A percentile compares a stretch with the other conserved stretches of the same genome.
Conservation (phyloP, 2,329 filamentous ascomycete genomes). For the Cercospora sp. region DNA sequence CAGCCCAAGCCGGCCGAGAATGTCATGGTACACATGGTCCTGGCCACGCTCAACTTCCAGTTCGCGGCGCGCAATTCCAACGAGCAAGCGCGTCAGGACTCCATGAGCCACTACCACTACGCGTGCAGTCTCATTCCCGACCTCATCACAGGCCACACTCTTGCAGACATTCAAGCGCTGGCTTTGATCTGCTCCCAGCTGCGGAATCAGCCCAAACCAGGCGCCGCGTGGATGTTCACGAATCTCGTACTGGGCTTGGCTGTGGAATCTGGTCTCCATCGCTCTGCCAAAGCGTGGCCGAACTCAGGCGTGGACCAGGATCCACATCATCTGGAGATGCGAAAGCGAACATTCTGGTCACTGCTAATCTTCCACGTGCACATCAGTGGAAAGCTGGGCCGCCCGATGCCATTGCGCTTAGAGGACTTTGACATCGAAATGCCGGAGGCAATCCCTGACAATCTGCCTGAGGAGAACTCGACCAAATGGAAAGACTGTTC, state of each 20-base stretch:
- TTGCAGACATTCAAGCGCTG: slow-evolving; percentile 71
- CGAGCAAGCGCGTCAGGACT: slow-evolving; percentile 60
- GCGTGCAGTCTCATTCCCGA: slow-evolving; percentile 68
- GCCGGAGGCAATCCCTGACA: slow-evolving; percentile 70
- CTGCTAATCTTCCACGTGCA: slow-evolving; percentile 66
- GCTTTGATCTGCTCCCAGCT: slow-evolving; percentile 70
- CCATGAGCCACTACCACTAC: slow-evolving; percentile 78
- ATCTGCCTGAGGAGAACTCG: slow-evolving; percentile 61
- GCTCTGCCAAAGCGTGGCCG: slow-evolving; percentile 63
- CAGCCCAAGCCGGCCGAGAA: slow-evolving; percentile 63
- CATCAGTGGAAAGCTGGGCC: slow-evolving; percentile 73
- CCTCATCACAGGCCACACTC: slow-evolving; percentile 60
- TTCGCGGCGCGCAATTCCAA: slow-evolving; percentile 67
- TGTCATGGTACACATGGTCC: slow-evolving; percentile 74
- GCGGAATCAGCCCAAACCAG: slow-evolving; percentile 76
- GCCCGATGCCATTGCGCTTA: slow-evolving; percentile 71
- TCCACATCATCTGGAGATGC: slow-evolving; percentile 69
- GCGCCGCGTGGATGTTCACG: slow-evolving; percentile 68
- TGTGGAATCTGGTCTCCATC: slow-evolving; percentile 73
- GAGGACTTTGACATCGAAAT: slow-evolving; percentile 79
- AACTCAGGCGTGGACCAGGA: slow-evolving; percentile 53
- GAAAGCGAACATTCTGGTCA: slow-evolving; percentile 77
- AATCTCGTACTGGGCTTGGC: slow-evolving; percentile 66
- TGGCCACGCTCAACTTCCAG: slow-evolving; percentile 76
- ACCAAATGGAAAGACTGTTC: slow-evolving; percentile 58